Percentiles rank a stretch among this genome's conserved stretches.
Evolutionary conservation across 2,329 filamentous ascomycete genomes (phyloP).

Genomic region (Nakataea oryzae): DNA sequence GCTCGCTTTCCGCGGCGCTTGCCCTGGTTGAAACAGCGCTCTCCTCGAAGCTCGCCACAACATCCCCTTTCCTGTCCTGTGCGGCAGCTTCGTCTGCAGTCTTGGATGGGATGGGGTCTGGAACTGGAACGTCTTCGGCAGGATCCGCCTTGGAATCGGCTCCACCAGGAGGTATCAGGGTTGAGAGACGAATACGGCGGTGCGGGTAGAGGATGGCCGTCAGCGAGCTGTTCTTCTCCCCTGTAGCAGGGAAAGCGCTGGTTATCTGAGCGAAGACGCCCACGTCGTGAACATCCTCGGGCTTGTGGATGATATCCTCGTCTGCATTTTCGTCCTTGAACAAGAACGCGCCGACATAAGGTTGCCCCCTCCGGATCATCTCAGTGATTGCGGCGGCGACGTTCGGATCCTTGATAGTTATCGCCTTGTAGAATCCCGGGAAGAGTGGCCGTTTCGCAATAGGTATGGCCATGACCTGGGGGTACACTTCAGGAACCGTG

Average conservation of each 20-base stretch:
- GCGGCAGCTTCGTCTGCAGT: conserved; percentile 37
- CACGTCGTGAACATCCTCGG: conserved; percentile 87
- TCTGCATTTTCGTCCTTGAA: conserved; percentile 95
- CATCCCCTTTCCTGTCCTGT: conserved; percentile 74
- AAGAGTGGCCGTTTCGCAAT: conserved; percentile 91
- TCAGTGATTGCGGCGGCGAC: conserved; percentile 89
- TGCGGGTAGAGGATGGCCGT: conserved; percentile 96
- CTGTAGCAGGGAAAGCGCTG: conserved; percentile 83
- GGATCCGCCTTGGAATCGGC: conserved; percentile 37
- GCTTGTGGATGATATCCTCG: conserved; percentile 82
- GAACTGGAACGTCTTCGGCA: conserved; percentile 34
- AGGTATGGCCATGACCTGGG: conserved; percentile 93
- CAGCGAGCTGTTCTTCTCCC: conserved; percentile 72
- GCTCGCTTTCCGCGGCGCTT: conserved; percentile 49
- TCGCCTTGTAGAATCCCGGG: conserved; percentile 97
- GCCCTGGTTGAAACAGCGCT: conserved; percentile 50
- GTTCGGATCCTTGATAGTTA: conserved; percentile 88
- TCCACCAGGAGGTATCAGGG: conserved; percentile 60
- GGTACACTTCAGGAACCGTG: conserved; percentile 86
- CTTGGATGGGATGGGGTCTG: conserved; percentile 51
- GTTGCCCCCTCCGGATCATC: conserved; percentile 93
- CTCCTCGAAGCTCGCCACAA: conserved; percentile 96
- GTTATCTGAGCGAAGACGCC: conserved; percentile 98
- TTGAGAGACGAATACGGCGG: conserved; percentile 82
- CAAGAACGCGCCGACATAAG: conserved; percentile 92